Percentiles rank a stretch among this genome's conserved stretches.
These are phyloP conservation scores for Raffaelea ambrosiae DNA, from an alignment of 2,329 filamentous ascomycete species.

Conservation along the genomic window DNA sequence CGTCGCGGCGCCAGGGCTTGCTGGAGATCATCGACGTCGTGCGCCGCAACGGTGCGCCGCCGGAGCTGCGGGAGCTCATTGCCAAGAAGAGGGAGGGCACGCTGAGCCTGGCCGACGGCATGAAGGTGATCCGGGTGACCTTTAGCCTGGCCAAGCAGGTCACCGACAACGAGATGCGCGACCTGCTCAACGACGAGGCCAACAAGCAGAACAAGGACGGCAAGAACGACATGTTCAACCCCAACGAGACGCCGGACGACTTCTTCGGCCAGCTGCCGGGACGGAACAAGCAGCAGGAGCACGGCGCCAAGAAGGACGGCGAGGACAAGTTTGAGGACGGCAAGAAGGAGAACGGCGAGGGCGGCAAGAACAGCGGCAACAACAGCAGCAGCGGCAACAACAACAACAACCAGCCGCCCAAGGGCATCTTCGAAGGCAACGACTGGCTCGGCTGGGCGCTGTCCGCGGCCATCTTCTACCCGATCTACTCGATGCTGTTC, in stretches of 20 bases:
- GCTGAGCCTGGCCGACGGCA: constrained; percentile 36
- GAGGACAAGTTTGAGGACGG: constrained; percentile 14
- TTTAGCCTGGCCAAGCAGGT: constrained; percentile 43
- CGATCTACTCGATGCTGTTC: constrained; percentile 32
- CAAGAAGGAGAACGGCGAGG: constrained; percentile 8
- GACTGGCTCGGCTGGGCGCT: constrained; percentile 43
- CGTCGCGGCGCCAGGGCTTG: constrained; percentile 50
- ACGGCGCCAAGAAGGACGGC: constrained; percentile 15
- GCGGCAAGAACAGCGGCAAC: constrained; percentile 8
- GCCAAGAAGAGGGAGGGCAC: constrained; percentile 47
- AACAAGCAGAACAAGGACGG: constrained; percentile 1
- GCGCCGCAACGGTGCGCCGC: constrained; percentile 60
- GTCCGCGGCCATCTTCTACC: constrained; percentile 35
- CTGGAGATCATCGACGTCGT: constrained; percentile 53
- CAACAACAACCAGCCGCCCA: constrained; percentile 12
- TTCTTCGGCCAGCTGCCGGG: neutral
- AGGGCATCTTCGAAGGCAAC: constrained; percentile 23
- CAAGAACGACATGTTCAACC: constrained; percentile 14
- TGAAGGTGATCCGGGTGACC: constrained; percentile 50
- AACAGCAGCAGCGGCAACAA: constrained; percentile 26
- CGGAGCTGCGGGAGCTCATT: constrained; percentile 53
- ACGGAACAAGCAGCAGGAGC: constrained; percentile 6
- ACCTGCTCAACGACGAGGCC: constrained; percentile 7
- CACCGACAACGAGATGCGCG: constrained; percentile 15
- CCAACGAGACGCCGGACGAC: constrained; percentile 13